Evolutionary conservation across 495 filamentous ascomycete genomes (phyloP), one percentile per base, ranked within the genome.

Genomic region (Chaetomium cochliodes): DNA sequence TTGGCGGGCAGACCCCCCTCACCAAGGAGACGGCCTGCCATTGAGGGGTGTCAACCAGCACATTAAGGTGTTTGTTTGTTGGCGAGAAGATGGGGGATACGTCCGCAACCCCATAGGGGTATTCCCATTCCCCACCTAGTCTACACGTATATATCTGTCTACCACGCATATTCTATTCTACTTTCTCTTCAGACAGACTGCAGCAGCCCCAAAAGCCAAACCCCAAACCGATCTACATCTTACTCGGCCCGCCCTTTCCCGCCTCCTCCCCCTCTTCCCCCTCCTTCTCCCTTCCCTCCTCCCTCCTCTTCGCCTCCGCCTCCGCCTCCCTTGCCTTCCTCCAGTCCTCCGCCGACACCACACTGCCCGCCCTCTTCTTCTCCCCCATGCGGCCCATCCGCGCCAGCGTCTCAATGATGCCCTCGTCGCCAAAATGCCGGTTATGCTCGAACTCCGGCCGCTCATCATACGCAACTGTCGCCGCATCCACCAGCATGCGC

Each of bases 11-110:
- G 64, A 87, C 87, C 16, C 82, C 85, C 49, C 82, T 86, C 49
- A 84, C 84, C 37, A 98, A 96, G 83, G 87, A 90, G 47, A 89
- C 91, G 59, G 93, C 94, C 55, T 98, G 94, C 77, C 94, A 98
- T 80, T 98, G 20, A 41, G 28, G 20, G 26, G 55, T n/a, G 20
- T 44, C 55, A 42, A 11, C 26, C 55, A 42, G 39, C 49, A 9
- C 22, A 42, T 13, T 2, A 44, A n/a, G n/a, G n/a, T n/a, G 2
- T 16, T 15, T 18, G 16, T n/a, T n/a, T 44, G 13, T 15, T 15
- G 9, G 41, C 41, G 33, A 37, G 8, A 37, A 44, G 41, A 18
- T 18, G 41, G 41, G 33, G 28, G 28, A 30, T 2, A 6, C 28
- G 11, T 8, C 33, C 5, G 33, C 33, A 37, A 8, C 33, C 33